Base-by-base conservation (phyloP, 2,329 filamentous ascomycete species). In the Arthrobotrys musiformis region DNA sequence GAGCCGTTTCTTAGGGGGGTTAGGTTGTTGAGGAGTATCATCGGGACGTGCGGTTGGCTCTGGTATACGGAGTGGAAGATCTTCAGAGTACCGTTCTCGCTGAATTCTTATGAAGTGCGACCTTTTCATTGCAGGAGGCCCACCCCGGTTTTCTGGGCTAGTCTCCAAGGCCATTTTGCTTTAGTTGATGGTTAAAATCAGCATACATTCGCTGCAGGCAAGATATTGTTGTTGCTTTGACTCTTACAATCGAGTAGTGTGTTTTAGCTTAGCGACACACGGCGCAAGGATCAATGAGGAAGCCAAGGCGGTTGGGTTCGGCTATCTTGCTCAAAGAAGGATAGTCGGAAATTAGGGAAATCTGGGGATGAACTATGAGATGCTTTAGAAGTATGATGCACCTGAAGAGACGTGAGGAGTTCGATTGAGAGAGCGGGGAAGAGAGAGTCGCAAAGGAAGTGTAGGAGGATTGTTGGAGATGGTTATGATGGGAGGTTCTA, bases 1-100 rank as follows among this genome's bases (percentile, higher is more conserved):
- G 8, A 19, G 1, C 30, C 35, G 40, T 33, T 37, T 60, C 17
- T 19, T 48, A 17, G 50, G 30, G 9, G 58, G 37, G 9, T 26
- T 40, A n/a, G 63, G 46, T 24, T 69, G 54, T 28, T 37, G 35
- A 2, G 26, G 35, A n/a, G 30, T 19, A 26, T 66, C 37, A 37
- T 63, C 48, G 13, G 70, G 33, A 24, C 61, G 56, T 58, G 44
- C 48, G 6, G 26, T 40, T 24, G 54, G 63, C 52, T 0, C 7
- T 1, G 30, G 6, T 35, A 24, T 22, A 3, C 15, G 50, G 22
- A 19, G 17, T 40, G 44, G 61, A n/a, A 58, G 50, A 13, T 67
- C 62, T 6, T 28, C 70, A 22, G 40, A 42, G 52, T 44, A 67
- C 0, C 54, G 70, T 19, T 74, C 70, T 11, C 70, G 70, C 15